Base-by-base conservation (phyloP, 768 basidiomycete species). In the Boletus sp. region DNA sequence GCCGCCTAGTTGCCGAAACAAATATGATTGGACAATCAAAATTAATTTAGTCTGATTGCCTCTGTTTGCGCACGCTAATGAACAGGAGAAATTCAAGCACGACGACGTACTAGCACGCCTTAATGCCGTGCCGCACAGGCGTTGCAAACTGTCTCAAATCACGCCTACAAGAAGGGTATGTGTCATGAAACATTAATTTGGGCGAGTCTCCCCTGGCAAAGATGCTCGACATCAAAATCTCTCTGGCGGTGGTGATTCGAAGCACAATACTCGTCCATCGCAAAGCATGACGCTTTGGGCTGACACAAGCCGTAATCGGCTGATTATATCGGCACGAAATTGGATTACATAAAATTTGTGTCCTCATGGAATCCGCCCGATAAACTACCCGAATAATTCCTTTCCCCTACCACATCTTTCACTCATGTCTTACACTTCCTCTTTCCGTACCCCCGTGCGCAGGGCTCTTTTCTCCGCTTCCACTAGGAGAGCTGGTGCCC, bases 371-470 rank as follows among this genome's bases (percentile, higher is more conserved):
- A 12, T 17, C 20, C 9, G 15, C n/a, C 54, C 47, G 65, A 65
- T 62, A 54, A 54, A 41, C 51, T 30, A 44, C 47, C 62, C 44
- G 52, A 52, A n/a, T 42, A 50, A 28, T 47, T 18, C 42, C 44
- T 46, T 33, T 52, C 15, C 54, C 37, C 47, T 24, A 29, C 56
- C 3, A 32, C 24, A 24, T 24, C 47, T 37, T 52, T 41, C 52
- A 69, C 64, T 57, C 67, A 87, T 88, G 86, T 85, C 84, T 33
- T 77, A 83, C 73, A 67, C 78, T 64, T 72, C 78, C 40, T 42
- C 56, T 17, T 68, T 87, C 47, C 81, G 85, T 61, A 68, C 75
- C 6, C 78, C 85, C 29, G 66, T 78, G 50, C 80, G 84, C 66
- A 79, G 73, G 60, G 74, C 76, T 48, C 71, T 76, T 45, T 59